Percentiles rank a stretch among this genome's conserved stretches.
Evolutionary conservation across 2,329 filamentous ascomycete species (phyloP).

Genomic region (Colletotrichum liriopes): DNA sequence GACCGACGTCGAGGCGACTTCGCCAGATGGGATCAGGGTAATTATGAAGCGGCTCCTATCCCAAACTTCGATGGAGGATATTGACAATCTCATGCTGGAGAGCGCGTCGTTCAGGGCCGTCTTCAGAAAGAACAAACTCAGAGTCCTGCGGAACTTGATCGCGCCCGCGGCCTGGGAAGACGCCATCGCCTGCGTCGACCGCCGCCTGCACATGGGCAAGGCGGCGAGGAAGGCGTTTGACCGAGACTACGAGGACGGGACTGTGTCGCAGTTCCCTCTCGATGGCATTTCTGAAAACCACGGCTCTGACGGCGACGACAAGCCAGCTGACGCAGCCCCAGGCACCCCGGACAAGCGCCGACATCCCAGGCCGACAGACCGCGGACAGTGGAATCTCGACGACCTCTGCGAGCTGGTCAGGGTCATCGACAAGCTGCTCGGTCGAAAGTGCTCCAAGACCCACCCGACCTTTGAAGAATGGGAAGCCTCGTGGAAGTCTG

Average conservation of each 20-base stretch:
- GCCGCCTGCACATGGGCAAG: conserved; percentile 12
- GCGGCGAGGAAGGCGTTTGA: conserved; percentile 13
- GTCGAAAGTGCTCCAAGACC: not conserved
- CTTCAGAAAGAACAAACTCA: conserved; percentile 5
- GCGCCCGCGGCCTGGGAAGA: conserved; percentile 16
- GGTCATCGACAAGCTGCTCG: conserved; percentile 12
- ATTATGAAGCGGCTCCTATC: not conserved
- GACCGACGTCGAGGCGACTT: not conserved
- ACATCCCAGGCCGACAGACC: not conserved
- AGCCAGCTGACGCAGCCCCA: not conserved
- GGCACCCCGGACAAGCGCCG: not conserved
- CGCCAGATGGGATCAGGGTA: not conserved
- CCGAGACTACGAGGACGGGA: conserved; percentile 2
- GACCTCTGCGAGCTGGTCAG: conserved; percentile 13
- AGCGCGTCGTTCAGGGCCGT: not conserved
- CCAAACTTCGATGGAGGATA: not conserved
- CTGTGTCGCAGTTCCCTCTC: not conserved
- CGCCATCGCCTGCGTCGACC: conserved; percentile 31
- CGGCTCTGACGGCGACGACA: not conserved
- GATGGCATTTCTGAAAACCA: not conserved
- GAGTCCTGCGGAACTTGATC: conserved; percentile 16
- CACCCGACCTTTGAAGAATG: not conserved
- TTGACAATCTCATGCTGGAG: not conserved
- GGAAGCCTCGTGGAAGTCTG: conserved; percentile 17
- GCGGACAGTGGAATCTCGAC: conserved; percentile 20